Conservation (phyloP, 2,329 filamentous ascomycete genomes). For the Penicillium verrucosum region DNA sequence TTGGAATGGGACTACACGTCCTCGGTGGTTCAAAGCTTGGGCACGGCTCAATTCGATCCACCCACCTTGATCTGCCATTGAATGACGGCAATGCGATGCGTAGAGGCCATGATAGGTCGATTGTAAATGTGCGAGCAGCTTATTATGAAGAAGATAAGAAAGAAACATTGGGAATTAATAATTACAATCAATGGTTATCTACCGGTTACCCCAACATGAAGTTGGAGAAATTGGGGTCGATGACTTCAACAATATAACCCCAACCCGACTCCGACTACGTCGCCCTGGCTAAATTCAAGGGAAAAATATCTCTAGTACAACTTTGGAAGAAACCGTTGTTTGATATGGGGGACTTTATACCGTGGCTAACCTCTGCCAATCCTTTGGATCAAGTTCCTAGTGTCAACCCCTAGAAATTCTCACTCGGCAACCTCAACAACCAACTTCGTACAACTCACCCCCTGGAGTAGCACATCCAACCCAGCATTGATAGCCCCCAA, state of each 20-base stretch:
- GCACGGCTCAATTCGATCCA: background rate
- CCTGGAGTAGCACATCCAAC: constrained; percentile 35
- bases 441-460: constrained; percentile 46
- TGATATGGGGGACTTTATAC: background rate
- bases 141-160: background rate
- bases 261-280: background rate
- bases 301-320: no score
- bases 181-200: background rate
- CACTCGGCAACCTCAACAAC: constrained; percentile 41
- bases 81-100: constrained; percentile 34
- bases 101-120: constrained; percentile 26
- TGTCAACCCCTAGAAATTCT: constrained; percentile 1
- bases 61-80: constrained; percentile 40
- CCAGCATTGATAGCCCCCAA: constrained; percentile 39
- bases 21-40: background rate
- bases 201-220: constrained; percentile 16
- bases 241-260: background rate
- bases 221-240: constrained; percentile 20
- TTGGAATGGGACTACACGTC: background rate
- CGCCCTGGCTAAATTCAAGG: no score
- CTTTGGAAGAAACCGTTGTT: no score
- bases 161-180: background rate
- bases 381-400: background rate
- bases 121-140: background rate
- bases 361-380: background rate